Evolutionary conservation across 331 rosid genomes (phyloP), one percentile per base, ranked within the genome.

Genomic region (Malus hybrid): DNA sequence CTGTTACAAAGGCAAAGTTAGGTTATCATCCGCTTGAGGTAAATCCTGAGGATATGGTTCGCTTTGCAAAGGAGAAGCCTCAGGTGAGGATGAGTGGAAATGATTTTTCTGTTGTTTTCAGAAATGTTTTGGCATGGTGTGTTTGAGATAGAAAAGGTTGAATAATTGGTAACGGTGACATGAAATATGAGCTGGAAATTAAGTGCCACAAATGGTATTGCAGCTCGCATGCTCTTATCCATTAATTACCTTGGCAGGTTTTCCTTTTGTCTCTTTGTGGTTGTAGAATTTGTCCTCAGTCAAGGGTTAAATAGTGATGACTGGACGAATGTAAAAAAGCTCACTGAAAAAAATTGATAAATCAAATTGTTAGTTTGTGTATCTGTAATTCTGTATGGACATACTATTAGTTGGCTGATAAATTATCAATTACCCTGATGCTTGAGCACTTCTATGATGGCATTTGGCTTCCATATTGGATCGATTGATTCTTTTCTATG

Each of bases 31-130:
- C 98, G 28, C 76, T 90, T 75, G 98, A 94, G 83, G 98, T 94
- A 82, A 91, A 94, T 83, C 96, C 97, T 36, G 98, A 94, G 87
- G 98, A 94, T 81, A 94, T 94, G 98, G 98, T 94, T 83, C 81
- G 90, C 79, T 91, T 84, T 87, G 98, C 98, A 67, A 94, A 81
- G 90, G 98, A 94, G 81, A 89, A 90, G 72, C 97, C 98, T 76
- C 98, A 94, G 98, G 98, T 94, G 85, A 67, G 88, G 67, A 65
- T 75, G 68, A 72, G 46, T 80, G 48, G 14, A 80, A 84, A 55
- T 69, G 44, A 44, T 77, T 67, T 73, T 24, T 63, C 74, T 48
- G 24, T 24, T 24, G 63, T 77, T 73, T 74, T 71, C 70, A 50
- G 5, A 55, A 67, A 80, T 78, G 15, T 44, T 64, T 78, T 72